phyloP scores from a whole-genome alignment of 1,284 basidiomycete genomes.

The Melampsora americana region DNA sequence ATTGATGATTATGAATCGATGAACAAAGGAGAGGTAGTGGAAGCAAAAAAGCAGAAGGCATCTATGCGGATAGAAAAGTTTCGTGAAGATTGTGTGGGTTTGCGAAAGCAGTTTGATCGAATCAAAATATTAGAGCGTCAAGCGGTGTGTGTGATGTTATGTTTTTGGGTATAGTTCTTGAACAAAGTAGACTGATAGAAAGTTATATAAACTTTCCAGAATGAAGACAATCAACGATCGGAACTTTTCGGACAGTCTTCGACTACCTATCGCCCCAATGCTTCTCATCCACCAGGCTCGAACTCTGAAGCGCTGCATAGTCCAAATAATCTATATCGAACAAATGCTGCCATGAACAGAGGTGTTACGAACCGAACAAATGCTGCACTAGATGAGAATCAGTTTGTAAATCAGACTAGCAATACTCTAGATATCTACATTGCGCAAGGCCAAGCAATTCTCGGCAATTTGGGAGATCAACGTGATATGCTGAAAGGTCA shows the following conservation, averaged over 20 bases:
- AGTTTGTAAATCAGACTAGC: slow-evolving; percentile 77
- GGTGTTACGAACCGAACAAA: slow-evolving; percentile 11
- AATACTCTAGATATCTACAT: slow-evolving; percentile 79
- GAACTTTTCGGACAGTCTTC: slow-evolving; percentile 29
- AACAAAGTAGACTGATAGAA: slow-evolving; percentile 9
- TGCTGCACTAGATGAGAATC: slow-evolving; percentile 75
- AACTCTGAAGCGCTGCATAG: slow-evolving; percentile 60
- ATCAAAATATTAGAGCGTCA: slow-evolving; percentile 55
- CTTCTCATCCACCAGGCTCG: slow-evolving; percentile 52
- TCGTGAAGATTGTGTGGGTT: slow-evolving; percentile 56
- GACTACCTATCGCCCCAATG: slow-evolving; percentile 57
- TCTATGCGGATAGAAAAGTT: slow-evolving; percentile 59
- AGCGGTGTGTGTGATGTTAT: slow-evolving; percentile 49
- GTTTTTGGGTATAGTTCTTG: background rate
- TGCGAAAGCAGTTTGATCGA: slow-evolving; percentile 56
- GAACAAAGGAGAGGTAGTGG: slow-evolving; percentile 88
- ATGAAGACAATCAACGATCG: slow-evolving; percentile 35
- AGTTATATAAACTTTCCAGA: slow-evolving; percentile 1
- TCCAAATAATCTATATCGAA: slow-evolving; percentile 21
- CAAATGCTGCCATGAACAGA: slow-evolving; percentile 24
- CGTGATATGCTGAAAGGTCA: slow-evolving; percentile 76
- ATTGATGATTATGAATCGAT: slow-evolving; percentile 94
- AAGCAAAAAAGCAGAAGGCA: slow-evolving; percentile 89
- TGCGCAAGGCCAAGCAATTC: slow-evolving; percentile 78
- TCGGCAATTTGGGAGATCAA: slow-evolving; percentile 86